Evolutionary conservation across 2,329 filamentous ascomycete genomes (phyloP).

Genomic region (Aspergillus phoenicis): DNA sequence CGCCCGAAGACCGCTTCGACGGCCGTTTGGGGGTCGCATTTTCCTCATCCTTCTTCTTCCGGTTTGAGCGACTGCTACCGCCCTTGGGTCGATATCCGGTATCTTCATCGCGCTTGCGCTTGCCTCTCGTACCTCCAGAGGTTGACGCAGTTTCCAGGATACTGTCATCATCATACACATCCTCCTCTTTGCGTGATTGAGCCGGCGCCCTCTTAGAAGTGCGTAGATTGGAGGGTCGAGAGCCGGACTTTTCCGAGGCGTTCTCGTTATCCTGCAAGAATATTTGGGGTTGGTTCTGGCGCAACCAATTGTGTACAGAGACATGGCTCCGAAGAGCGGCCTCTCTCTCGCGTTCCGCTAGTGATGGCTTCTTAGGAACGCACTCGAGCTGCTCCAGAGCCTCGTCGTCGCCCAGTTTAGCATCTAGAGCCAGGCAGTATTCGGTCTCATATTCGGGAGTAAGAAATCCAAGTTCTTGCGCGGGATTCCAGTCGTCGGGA

Average conservation of each 20-base stretch:
- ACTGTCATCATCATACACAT: slow-evolving; percentile 48
- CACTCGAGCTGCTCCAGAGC: slow-evolving; percentile 57
- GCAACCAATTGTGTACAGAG: slow-evolving; percentile 94
- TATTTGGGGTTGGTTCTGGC: slow-evolving; percentile 79
- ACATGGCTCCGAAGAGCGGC: slow-evolving; percentile 74
- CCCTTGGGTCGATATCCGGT: slow-evolving; percentile 51
- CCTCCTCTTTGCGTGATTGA: slow-evolving; percentile 43
- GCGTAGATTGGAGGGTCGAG: slow-evolving; percentile 44
- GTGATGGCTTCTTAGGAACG: slow-evolving; percentile 39
- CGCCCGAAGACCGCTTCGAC: slow-evolving; percentile 36
- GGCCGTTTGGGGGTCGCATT: slow-evolving; percentile 33
- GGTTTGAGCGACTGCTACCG: slow-evolving; percentile 41
- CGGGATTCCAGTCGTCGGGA: slow-evolving; percentile 24
- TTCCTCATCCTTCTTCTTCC: slow-evolving; percentile 47
- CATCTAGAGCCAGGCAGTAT: slow-evolving; percentile 46
- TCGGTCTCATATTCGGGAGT: slow-evolving; percentile 48
- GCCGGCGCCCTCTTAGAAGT: slow-evolving; percentile 45
- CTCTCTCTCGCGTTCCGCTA: slow-evolving; percentile 58
- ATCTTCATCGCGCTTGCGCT: slow-evolving; percentile 53
- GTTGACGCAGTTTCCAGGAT: slow-evolving; percentile 41
- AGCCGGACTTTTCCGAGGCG: slow-evolving; percentile 45
- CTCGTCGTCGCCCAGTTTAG: slow-evolving; percentile 41
- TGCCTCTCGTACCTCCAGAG: slow-evolving; percentile 39
- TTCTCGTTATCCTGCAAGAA: slow-evolving; percentile 76
- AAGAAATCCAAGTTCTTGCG: slow-evolving; percentile 47